Evolutionary conservation across 306 rosid genomes (phyloP).

Genomic region (Purshia tridentata): DNA sequence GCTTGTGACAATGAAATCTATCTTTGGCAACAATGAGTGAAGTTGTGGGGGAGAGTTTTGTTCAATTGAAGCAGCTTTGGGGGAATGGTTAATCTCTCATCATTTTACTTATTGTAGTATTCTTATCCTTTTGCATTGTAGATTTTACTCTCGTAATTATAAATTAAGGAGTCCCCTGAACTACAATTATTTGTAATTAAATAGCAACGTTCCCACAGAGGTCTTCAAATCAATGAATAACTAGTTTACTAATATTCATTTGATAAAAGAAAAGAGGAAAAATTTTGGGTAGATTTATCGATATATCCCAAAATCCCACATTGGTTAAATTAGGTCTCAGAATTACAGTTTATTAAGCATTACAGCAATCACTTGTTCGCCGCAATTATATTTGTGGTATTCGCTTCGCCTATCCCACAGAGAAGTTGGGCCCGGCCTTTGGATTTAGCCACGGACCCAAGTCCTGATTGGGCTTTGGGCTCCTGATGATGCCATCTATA

Average conservation of each 20-base stretch:
- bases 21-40: conserved; percentile 33
- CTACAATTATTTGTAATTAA: neutral
- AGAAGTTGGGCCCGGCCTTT: too few species aligned
- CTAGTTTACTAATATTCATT: neutral
- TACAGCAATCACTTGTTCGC: too few species aligned
- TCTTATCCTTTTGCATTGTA: neutral
- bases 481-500: too few species aligned
- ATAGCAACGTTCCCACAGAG: neutral
- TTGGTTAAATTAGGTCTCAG: too few species aligned
- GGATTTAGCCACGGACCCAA: too few species aligned
- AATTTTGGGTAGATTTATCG: too few species aligned
- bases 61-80: neutral
- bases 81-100: neutral
- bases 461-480: too few species aligned
- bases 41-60: neutral
- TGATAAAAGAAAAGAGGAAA: too few species aligned
- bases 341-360: too few species aligned
- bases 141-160: neutral
- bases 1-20: conserved; percentile 46
- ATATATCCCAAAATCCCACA: too few species aligned
- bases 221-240: conserved; percentile 1
- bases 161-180: neutral
- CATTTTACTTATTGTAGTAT: neutral
- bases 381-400: too few species aligned
- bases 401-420: too few species aligned